Conservation (phyloP, 202 grass and related monocot genomes). For the Schoenoplectus tabernaemontani region DNA sequence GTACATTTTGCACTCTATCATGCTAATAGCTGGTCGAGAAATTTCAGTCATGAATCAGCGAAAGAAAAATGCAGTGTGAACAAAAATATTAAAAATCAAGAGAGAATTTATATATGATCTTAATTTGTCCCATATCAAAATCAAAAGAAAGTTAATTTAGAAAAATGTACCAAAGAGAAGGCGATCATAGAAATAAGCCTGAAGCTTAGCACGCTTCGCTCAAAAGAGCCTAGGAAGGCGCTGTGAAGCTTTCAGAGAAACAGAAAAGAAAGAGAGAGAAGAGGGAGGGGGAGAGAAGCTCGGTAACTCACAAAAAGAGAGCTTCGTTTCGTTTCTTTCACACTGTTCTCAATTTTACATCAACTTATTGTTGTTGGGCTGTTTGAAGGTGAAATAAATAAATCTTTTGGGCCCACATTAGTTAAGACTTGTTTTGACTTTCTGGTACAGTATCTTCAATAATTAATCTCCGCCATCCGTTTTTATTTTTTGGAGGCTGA, state of each 20-base stretch:
- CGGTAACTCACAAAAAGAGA: conserved; percentile 17
- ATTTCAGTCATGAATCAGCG: no score
- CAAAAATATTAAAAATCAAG: neutral
- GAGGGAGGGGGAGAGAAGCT: neutral
- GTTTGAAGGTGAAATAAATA: neutral
- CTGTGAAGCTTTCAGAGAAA: neutral
- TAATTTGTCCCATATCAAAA: neutral
- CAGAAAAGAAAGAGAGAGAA: neutral
- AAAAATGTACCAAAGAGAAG: conserved; percentile 5
- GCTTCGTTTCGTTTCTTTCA: neutral
- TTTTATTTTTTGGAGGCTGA: no score
- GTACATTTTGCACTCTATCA: neutral
- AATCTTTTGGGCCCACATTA: neutral
- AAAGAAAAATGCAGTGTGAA: no score
- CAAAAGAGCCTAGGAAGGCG: no score
- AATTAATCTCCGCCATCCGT: neutral
- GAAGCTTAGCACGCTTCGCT: neutral
- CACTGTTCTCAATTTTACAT: neutral
- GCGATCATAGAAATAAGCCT: neutral
- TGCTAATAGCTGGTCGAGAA: neutral
- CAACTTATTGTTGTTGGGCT: neutral
- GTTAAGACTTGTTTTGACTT: neutral
- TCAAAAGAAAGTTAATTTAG: neutral
- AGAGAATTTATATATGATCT: neutral
- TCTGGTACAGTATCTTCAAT: neutral